Base-by-base conservation (phyloP, 1,284 basidiomycete genomes). In the Meira miltonrushii region DNA sequence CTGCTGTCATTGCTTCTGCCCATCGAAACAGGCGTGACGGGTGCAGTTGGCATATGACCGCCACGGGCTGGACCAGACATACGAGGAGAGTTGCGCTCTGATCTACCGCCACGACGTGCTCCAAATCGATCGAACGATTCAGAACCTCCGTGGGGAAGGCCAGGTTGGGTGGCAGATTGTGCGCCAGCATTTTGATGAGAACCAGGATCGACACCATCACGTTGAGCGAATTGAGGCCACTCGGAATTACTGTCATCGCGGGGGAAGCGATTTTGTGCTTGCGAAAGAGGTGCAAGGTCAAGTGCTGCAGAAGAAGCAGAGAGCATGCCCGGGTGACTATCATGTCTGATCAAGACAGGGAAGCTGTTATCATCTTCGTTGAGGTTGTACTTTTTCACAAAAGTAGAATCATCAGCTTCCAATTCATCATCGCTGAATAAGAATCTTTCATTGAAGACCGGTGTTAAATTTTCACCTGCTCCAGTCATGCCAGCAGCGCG, bases 271-370 rank as follows among this genome's bases (percentile, higher is more conserved):
- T 87, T 85, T 21, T 87, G 86, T 15, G 87, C 87, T 77, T 91
- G 89, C 3, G 90, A 87, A 39, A 91, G 83, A 41, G 92, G 88
- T 8, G 93, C 93, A 43, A 95, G 84, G 79, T 96, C 93, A 67
- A 96, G 81, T 38, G 92, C 92, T 25, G 90, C 91, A 19, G 92
- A 93, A 10, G 90, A 88, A n/a, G 88, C 86, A 0, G 90, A 90
- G 54, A 92, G 83, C 85, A 89, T 88, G 76, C 82, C 84, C 17
- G 82, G 78, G 70, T 85, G 75, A 25, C 61, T 70, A 41, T 80
- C 79, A n/a, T 77, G 69, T 61, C 82, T 79, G 41, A 80, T 73
- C 46, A 82, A 78, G 40, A 81, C 78, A 25, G 82, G 81, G 79
- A 83, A 94, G 80, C 91, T 92, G 53, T 75, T 72, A 28, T 74